These are phyloP conservation scores for Aegle marmelos DNA, from an alignment of 345 rosid species.

Conservation along the genomic window DNA sequence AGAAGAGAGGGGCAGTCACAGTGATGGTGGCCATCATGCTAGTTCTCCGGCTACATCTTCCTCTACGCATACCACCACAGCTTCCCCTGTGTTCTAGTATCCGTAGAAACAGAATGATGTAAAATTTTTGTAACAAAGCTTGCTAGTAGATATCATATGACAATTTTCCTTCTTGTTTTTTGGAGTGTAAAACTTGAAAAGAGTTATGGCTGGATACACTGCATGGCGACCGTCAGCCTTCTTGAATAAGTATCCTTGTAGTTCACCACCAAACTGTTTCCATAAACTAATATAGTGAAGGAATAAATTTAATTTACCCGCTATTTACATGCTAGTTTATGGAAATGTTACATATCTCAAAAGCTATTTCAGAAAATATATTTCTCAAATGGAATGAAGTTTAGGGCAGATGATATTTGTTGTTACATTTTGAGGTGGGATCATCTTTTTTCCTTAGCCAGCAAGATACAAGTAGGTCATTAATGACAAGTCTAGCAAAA, in stretches of 20 bases:
- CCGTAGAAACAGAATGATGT: slow-evolving; percentile 9
- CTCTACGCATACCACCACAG: slow-evolving; percentile 57
- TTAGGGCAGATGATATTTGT: too few relatives aligned
- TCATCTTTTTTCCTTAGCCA: neutral
- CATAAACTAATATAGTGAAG: slow-evolving; percentile 5
- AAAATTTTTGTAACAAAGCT: slow-evolving; percentile 38
- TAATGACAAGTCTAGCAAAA: neutral
- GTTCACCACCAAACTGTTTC: neutral
- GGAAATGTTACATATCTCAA: too few relatives aligned
- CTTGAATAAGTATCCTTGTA: slow-evolving; percentile 19
- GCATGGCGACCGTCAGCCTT: slow-evolving; percentile 9
- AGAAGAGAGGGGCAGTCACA: slow-evolving; percentile 45
- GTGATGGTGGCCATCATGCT: slow-evolving; percentile 38
- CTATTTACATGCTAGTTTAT: neutral
- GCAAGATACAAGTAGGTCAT: neutral
- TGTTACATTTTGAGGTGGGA: neutral
- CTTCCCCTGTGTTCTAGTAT: slow-evolving; percentile 38
- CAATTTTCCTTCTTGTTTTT: neutral
- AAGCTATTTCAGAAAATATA: too few relatives aligned
- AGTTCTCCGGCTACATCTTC: slow-evolving; percentile 68
- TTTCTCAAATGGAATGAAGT: too few relatives aligned
- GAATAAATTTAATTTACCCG: neutral
- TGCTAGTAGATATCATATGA: slow-evolving; percentile 7
- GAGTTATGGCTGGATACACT: neutral
- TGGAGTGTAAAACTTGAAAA: slow-evolving; percentile 6